Evolutionary conservation across 495 filamentous ascomycete genomes (phyloP), one percentile per base, ranked within the genome.

Genomic region (Trichoderma parareesei): DNA sequence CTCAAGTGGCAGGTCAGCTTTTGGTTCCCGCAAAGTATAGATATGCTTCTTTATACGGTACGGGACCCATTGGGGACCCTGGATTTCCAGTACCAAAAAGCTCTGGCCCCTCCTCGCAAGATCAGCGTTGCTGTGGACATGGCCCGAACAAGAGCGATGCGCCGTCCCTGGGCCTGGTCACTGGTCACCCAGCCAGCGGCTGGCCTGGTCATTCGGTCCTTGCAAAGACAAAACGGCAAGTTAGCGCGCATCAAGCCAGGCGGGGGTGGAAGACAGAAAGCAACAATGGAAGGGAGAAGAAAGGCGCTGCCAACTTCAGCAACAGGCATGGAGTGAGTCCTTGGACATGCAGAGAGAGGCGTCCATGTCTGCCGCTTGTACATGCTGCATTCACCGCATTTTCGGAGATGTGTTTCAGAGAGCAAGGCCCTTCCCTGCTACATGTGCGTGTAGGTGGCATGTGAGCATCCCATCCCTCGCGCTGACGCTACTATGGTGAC

Each of bases 351-450:
- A 48, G 4, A 18, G 27, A 27, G 27, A 27, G 27, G 27, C 27
- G 27, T 27, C 27, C 27, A 27, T 11, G 18, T 35, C 27, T 57
- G 53, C 53, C 20, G 49, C 20, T 27, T 35, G 20, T 9, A 35
- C 27, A 27, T 27, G 27, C 14, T 57, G 53, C 53, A 57, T 57
- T 57, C 53, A 57, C 53, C 53, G 53, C 53, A 57, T 57, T 57
- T 57, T 57, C 53, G 33, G 10, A 57, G 53, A 10, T 57, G 53
- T 57, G 53, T 57, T 57, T 57, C 53, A 57, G 11, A 35, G 53
- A 57, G 53, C 53, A 57, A 57, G 53, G 53, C 53, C 53, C 53
- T 57, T 57, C 53, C 53, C 37, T 57, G 53, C 33, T 11, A 41
- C 40, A 6, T 41, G 40, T 41, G 40, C 40, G 6, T 41, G 40